A percentile compares a stretch with the other conserved stretches of the same genome.
These are phyloP conservation scores for Didymosphaeria variabile DNA, from an alignment of 2,329 filamentous ascomycete genomes.

Conservation along the genomic window DNA sequence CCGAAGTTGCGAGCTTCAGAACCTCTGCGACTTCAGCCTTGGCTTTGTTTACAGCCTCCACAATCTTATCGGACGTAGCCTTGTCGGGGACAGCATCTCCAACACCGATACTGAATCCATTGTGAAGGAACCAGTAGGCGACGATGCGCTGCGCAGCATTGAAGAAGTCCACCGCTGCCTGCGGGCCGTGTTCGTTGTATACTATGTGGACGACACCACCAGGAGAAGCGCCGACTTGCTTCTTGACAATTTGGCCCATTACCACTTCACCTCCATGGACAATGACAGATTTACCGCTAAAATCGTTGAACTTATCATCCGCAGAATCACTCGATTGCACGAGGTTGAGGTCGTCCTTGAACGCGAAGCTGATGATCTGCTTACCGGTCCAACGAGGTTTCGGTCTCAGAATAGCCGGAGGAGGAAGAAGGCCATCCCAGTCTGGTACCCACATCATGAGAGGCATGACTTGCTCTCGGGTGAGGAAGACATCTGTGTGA, in stretches of 20 bases:
- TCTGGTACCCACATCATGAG: slow-evolving; percentile 96
- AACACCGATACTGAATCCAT: slow-evolving; percentile 97
- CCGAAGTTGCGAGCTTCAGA: slow-evolving; percentile 80
- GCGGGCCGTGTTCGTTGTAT: slow-evolving; percentile 91
- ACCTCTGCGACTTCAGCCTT: slow-evolving; percentile 82
- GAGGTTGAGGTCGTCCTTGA: slow-evolving; percentile 85
- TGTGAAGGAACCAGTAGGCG: slow-evolving; percentile 96
- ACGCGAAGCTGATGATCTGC: slow-evolving; percentile 92
- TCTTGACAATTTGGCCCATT: slow-evolving; percentile 92
- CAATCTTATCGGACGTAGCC: slow-evolving; percentile 82
- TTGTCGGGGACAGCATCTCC: slow-evolving; percentile 96
- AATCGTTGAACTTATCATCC: slow-evolving; percentile 68
- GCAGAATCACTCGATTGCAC: slow-evolving; percentile 65
- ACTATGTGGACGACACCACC: slow-evolving; percentile 95
- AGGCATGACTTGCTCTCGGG: slow-evolving; percentile 93
- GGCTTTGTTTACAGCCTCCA: slow-evolving; percentile 79
- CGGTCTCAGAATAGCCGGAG: slow-evolving; percentile 93
- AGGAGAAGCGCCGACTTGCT: slow-evolving; percentile 87
- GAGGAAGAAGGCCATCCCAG: slow-evolving; percentile 95
- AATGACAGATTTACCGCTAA: slow-evolving; percentile 78
- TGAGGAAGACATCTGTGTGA: slow-evolving; percentile 89
- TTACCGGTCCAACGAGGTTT: slow-evolving; percentile 96
- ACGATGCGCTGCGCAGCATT: slow-evolving; percentile 94
- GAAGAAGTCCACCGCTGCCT: slow-evolving; percentile 91
- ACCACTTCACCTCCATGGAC: slow-evolving; percentile 89